Conservation (phyloP, 1,284 basidiomycete genomes). For the Cronartium ribicola region DNA sequence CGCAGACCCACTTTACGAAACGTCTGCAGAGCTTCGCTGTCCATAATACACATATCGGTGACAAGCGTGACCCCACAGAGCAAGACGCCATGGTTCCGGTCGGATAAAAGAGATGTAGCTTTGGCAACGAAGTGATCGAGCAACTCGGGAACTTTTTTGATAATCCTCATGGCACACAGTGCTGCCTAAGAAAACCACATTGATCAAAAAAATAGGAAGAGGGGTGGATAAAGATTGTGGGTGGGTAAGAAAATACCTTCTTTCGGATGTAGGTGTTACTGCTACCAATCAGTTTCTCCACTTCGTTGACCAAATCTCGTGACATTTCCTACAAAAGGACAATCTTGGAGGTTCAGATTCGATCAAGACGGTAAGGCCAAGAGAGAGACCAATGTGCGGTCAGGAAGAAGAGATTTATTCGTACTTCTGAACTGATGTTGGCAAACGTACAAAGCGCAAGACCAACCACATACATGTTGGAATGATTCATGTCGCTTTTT, state of each 20-base stretch:
- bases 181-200: constrained; percentile 64
- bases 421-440: constrained; percentile 86
- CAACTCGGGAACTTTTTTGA: constrained; percentile 94
- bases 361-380: constrained; percentile 47
- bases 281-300: constrained; percentile 93
- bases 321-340: constrained; percentile 70
- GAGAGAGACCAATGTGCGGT: constrained; percentile 42
- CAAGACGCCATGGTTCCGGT: constrained; percentile 94
- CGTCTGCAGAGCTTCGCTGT: constrained; percentile 69
- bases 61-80: constrained; percentile 90
- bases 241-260: constrained; percentile 59
- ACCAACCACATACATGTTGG: constrained; percentile 98
- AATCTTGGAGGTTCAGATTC: background rate
- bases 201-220: constrained; percentile 11
- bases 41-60: constrained; percentile 85
- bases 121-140: constrained; percentile 86
- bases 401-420: constrained; percentile 30
- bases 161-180: constrained; percentile 89
- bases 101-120: constrained; percentile 83
- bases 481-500: constrained; percentile 94
- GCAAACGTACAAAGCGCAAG: constrained; percentile 97
- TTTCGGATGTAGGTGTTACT: constrained; percentile 99
- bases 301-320: constrained; percentile 89
- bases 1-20: constrained; percentile 70
- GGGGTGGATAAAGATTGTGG: background rate